These are phyloP conservation scores for Echeveria elegans DNA, from an alignment of 164 flowering plant genomes.

Conservation along the genomic window DNA sequence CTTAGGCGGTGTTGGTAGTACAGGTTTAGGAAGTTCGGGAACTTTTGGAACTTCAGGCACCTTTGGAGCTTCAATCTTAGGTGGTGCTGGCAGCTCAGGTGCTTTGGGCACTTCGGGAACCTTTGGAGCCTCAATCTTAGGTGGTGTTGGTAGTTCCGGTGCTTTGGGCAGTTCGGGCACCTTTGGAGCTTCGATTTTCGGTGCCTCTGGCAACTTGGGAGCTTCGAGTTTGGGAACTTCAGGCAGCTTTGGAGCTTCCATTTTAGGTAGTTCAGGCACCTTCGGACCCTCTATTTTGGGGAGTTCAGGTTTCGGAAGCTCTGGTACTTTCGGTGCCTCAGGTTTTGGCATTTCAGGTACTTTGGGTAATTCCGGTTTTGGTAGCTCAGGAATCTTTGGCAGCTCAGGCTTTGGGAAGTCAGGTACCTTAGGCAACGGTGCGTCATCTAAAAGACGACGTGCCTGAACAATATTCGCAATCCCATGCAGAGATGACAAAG, in stretches of 20 bases:
- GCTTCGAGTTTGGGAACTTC: not conserved
- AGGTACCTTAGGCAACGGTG: not conserved
- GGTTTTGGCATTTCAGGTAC: not conserved
- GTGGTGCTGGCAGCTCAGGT: too few relatives aligned
- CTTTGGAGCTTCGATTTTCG: not conserved
- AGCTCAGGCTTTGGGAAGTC: conserved; percentile 5
- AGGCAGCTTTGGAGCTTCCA: not conserved
- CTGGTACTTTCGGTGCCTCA: not conserved
- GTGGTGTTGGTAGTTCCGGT: not conserved
- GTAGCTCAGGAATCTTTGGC: not conserved
- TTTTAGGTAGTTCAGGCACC: not conserved
- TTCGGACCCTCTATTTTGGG: too few relatives aligned
- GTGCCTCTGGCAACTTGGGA: not conserved
- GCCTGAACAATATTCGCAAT: not conserved
- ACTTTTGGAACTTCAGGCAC: not conserved
- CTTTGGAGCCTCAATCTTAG: not conserved
- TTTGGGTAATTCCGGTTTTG: not conserved
- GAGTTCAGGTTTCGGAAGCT: too few relatives aligned
- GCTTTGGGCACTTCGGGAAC: conserved; percentile 2
- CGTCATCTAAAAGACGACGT: not conserved
- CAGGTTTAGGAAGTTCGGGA: not conserved
- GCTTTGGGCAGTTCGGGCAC: not conserved
- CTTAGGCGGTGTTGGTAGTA: conserved; percentile 2
- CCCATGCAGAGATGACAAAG: not conserved
- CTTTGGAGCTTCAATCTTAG: not conserved